A percentile compares a stretch with the other conserved stretches of the same genome.
Evolutionary conservation across 495 filamentous ascomycete species (phyloP).

Genomic region (Aspergillus sparsus): DNA sequence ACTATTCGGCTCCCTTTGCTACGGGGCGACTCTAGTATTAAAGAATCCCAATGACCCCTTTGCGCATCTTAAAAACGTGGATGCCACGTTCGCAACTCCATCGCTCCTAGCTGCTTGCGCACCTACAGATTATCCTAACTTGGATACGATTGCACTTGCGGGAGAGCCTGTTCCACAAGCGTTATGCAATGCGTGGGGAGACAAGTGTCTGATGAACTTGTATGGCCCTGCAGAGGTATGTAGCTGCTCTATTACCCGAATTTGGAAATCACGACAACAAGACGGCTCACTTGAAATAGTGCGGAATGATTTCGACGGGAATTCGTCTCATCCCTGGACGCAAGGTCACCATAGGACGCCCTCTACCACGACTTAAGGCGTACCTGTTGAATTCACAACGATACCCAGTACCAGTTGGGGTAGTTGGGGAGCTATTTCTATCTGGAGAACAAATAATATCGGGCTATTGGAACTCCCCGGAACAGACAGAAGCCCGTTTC

Average conservation of each 20-base stretch:
- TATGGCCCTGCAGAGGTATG: conserved; percentile 40
- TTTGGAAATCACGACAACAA: too few relatives aligned
- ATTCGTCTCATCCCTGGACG: not conserved
- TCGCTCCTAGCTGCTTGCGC: conserved; percentile 25
- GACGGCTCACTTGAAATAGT: too few relatives aligned
- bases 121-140: conserved; percentile 23
- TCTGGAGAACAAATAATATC: not conserved
- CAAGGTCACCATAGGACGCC: not conserved
- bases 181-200: conserved; percentile 28
- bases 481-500: not conserved
- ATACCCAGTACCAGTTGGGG: not conserved
- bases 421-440: not conserved
- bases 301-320: too few relatives aligned
- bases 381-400: not conserved
- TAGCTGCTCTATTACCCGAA: not conserved
- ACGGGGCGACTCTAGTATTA: conserved; percentile 40
- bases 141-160: conserved; percentile 28
- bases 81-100: conserved; percentile 34
- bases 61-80: conserved; percentile 22
- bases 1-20: conserved; percentile 39
- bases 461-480: not conserved
- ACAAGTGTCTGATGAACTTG: conserved; percentile 31
- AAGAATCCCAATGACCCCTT: conserved; percentile 19
- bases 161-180: conserved; percentile 33
- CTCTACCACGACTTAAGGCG: not conserved